Conservation (phyloP, 305 asterid species). For the Nicotiana rustica region DNA sequence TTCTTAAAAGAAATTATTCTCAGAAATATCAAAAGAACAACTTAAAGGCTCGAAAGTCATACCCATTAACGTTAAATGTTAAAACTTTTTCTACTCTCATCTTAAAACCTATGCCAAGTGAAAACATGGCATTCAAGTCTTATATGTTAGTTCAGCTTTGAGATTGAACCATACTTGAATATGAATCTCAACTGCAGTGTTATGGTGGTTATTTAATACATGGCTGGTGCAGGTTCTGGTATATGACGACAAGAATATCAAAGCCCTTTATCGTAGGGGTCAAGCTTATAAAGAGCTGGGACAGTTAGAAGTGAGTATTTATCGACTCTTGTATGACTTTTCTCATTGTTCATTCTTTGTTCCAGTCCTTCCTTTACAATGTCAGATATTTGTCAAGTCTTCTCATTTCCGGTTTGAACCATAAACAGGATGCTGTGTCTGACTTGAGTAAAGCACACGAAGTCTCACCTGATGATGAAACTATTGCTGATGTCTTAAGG, state of each 20-base stretch:
- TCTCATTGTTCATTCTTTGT: slow-evolving; percentile 34
- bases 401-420: slow-evolving; percentile 37
- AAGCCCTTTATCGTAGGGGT: slow-evolving; percentile 96
- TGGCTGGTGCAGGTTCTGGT: slow-evolving; percentile 70
- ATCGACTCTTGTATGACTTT: slow-evolving; percentile 36
- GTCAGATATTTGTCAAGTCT: slow-evolving; percentile 32
- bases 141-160: slow-evolving; percentile 6
- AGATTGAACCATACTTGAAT: slow-evolving; percentile 22
- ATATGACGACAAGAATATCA: slow-evolving; percentile 69
- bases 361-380: slow-evolving; percentile 34
- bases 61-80: not conserved
- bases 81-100: not conserved
- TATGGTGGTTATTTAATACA: slow-evolving; percentile 31
- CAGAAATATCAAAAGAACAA: slow-evolving; percentile 3
- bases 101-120: slow-evolving; percentile 7
- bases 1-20: slow-evolving; percentile 2
- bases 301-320: slow-evolving; percentile 67
- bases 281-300: slow-evolving; percentile 85
- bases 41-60: not conserved
- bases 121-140: slow-evolving; percentile 14
- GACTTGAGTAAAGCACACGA: slow-evolving; percentile 89
- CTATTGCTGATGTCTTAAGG: slow-evolving; percentile 87
- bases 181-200: slow-evolving; percentile 33
- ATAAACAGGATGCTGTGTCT: slow-evolving; percentile 76
- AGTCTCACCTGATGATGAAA: slow-evolving; percentile 90